Percentiles rank a stretch among this genome's conserved stretches.
phyloP scores from a whole-genome alignment of 1,284 basidiomycete genomes.

The Ceratobasidium sp. region DNA sequence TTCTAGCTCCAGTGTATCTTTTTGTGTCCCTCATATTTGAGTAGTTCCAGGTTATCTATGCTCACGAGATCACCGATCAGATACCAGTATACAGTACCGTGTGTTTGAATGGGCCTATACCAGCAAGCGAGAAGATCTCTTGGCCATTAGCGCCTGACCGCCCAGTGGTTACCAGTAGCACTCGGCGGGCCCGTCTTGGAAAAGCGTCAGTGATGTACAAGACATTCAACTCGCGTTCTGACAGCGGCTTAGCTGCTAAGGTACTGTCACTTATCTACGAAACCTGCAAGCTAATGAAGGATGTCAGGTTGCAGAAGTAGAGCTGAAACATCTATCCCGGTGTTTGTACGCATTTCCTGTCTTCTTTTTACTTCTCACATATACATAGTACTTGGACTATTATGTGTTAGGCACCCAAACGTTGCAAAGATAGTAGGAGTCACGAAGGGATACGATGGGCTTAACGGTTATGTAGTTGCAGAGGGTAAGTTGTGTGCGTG shows the following conservation, averaged over 20 bases:
- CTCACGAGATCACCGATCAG: too few relatives aligned
- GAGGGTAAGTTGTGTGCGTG: background rate
- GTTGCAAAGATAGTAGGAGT: background rate
- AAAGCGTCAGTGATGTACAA: background rate
- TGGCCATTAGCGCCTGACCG: background rate
- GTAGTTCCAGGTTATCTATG: too few relatives aligned
- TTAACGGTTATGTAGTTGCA: background rate
- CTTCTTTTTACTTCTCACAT: background rate
- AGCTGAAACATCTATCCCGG: background rate
- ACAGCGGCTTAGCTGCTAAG: background rate
- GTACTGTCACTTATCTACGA: background rate
- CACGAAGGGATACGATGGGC: background rate
- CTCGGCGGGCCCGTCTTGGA: background rate
- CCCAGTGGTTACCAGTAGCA: background rate
- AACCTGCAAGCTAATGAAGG: too few relatives aligned
- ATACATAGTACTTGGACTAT: background rate
- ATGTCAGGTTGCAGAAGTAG: background rate
- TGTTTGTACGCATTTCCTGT: background rate
- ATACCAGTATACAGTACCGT: too few relatives aligned
- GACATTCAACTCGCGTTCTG: background rate
- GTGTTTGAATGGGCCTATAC: too few relatives aligned
- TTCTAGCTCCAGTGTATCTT: too few relatives aligned
- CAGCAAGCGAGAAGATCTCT: background rate
- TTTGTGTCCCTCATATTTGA: too few relatives aligned
- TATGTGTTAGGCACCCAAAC: background rate